Evolutionary conservation across 179 eudicot genomes (phyloP), one percentile per base, ranked within the genome.

Genomic region (Camellia oleifera): DNA sequence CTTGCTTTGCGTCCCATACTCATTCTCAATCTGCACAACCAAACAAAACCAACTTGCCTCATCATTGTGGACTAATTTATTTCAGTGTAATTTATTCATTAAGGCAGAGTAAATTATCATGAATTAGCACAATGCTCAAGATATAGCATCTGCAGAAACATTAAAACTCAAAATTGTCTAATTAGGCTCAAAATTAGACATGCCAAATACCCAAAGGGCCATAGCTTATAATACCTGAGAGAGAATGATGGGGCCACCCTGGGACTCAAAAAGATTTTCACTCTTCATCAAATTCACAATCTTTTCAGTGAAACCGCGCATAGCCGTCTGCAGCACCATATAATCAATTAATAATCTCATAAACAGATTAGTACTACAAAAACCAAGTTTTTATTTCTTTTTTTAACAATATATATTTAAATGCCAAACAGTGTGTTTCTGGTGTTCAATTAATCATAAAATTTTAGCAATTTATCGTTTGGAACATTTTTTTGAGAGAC

Each of bases 161-260:
- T 18, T 53, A 56, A 53, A 53, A 53, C 17, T 18, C 42, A 50
- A 70, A 13, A 63, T 14, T 56, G 64, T 56, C 9, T 54, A 14
- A 72, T 48, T 48, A 48, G 7, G 52, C 52, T 48, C 17, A 4
- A 60, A 52, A 40, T n/a, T 23, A 40, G 12, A 79, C 72, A 77
- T 62, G 69, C 4, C 56, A 57, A 20, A 69, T 23, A 10, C 44
- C 57, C 56, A 4, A 20, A 32, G 54, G 52, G 52, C 9, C 23
- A 57, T 23, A 77, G 46, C 57, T 70, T 65, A 23, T 56, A 88
- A 3, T 12, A 44, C 98, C 97, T 94, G 98, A 57, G 98, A 89
- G 63, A 94, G 90, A 85, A 94, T 94, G 76, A 94, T 92, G 6
- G 98, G 98, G n/a, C 98, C 98, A 62, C 97, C 98, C 84, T 94